Percentiles rank a stretch among this genome's conserved stretches.
phyloP scores from a whole-genome alignment of 768 basidiomycete species.

The Lepiota subincarnata region DNA sequence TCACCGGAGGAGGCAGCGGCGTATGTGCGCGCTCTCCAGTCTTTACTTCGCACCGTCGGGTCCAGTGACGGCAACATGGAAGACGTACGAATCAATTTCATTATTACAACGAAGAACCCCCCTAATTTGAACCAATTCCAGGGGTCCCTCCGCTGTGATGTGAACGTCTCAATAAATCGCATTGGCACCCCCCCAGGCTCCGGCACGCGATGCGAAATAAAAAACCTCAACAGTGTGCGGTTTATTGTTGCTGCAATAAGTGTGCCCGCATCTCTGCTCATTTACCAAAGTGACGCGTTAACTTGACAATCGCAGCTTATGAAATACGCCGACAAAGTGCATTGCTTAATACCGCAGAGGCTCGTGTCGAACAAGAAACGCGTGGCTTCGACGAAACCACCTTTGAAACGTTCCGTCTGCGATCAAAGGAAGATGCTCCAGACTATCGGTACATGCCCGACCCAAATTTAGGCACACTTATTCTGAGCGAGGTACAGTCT shows the following conservation, averaged over 20 bases:
- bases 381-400: conserved; percentile 83
- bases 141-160: conserved; percentile 94
- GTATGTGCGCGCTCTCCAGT: conserved; percentile 82
- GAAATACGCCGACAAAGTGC: conserved; percentile 80
- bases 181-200: conserved; percentile 52
- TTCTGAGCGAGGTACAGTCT: conserved; percentile 43
- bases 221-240: conserved; percentile 90
- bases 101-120: not conserved
- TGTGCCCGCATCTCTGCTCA: conserved; percentile 26
- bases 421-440: conserved; percentile 90
- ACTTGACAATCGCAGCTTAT: conserved; percentile 43
- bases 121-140: conserved; percentile 24
- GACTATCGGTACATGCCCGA: conserved; percentile 99
- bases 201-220: conserved; percentile 85
- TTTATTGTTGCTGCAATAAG: conserved; percentile 85
- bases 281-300: too few species aligned
- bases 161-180: conserved; percentile 88
- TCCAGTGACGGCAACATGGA: conserved; percentile 98
- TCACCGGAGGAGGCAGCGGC: conserved; percentile 88
- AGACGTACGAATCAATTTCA: conserved; percentile 47
- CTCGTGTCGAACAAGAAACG: conserved; percentile 74
- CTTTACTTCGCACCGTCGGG: conserved; percentile 75
- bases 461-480: conserved; percentile 79
- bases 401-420: conserved; percentile 75
- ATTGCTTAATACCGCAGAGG: conserved; percentile 38